These are phyloP conservation scores for Ascoidea rubescens DNA, from an alignment of 805 yeast species.

Conservation along the genomic window DNA sequence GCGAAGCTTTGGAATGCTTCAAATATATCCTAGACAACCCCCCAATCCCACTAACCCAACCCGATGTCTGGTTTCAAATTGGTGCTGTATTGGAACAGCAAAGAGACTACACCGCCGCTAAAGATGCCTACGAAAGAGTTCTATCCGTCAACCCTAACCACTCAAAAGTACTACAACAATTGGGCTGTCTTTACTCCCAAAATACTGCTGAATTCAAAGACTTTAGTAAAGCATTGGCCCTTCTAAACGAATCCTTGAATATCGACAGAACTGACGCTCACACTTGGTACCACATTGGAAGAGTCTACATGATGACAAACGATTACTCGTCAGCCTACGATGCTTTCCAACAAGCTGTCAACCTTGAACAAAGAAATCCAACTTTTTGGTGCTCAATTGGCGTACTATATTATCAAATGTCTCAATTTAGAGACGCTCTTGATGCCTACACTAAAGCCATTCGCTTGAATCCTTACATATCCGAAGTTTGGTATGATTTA, in stretches of 20 bases:
- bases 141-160: slow-evolving; percentile 82
- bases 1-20: slow-evolving; percentile 86
- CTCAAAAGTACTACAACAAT: slow-evolving; percentile 89
- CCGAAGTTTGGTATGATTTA: slow-evolving; percentile 97
- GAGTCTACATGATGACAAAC: slow-evolving; percentile 92
- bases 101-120: slow-evolving; percentile 81
- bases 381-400: slow-evolving; percentile 97
- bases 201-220: slow-evolving; percentile 57
- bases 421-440: slow-evolving; percentile 91
- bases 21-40: slow-evolving; percentile 83
- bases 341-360: slow-evolving; percentile 97
- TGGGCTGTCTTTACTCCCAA: slow-evolving; percentile 87
- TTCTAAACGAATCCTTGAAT: slow-evolving; percentile 77
- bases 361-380: slow-evolving; percentile 91
- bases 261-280: slow-evolving; percentile 87
- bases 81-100: slow-evolving; percentile 93
- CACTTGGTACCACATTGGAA: slow-evolving; percentile 92
- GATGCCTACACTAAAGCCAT: slow-evolving; percentile 97
- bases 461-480: slow-evolving; percentile 85
- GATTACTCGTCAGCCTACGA: slow-evolving; percentile 95
- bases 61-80: slow-evolving; percentile 97
- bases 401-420: slow-evolving; percentile 88
- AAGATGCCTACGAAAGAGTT: slow-evolving; percentile 91
- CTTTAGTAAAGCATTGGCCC: slow-evolving; percentile 69
- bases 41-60: slow-evolving; percentile 89